Conservation (phyloP, 2,329 filamentous ascomycete genomes). For the Aspergillus niger region DNA sequence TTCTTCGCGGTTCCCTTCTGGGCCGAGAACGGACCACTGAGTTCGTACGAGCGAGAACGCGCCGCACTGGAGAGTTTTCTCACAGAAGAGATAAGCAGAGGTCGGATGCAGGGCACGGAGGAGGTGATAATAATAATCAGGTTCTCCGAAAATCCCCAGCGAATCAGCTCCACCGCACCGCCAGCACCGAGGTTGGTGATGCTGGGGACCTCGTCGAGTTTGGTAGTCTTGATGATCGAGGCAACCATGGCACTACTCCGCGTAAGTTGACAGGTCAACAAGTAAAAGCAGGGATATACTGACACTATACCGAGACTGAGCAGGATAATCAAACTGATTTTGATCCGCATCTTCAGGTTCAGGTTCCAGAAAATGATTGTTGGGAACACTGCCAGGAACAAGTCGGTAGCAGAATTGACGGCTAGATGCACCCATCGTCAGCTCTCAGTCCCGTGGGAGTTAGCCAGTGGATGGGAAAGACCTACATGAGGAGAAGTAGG, state of each 20-base stretch:
- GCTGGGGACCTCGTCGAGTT: slow-evolving; percentile 27
- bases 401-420: slow-evolving; percentile 32
- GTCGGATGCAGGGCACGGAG: slow-evolving; percentile 34
- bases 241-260: slow-evolving; percentile 31
- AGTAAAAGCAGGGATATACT: not conserved
- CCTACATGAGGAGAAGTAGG: slow-evolving; percentile 34
- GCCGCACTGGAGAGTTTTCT: slow-evolving; percentile 31
- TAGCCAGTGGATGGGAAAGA: not conserved
- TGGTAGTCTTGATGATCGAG: slow-evolving; percentile 37
- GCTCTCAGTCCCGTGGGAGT: not conserved
- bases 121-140: slow-evolving; percentile 35
- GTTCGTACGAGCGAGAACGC: slow-evolving; percentile 31
- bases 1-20: slow-evolving; percentile 21
- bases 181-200: slow-evolving; percentile 30
- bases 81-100: slow-evolving; percentile 33
- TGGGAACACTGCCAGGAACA: slow-evolving; percentile 34
- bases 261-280: not conserved
- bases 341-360: slow-evolving; percentile 32
- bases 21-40: slow-evolving; percentile 27
- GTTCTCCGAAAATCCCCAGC: slow-evolving; percentile 35
- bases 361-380: slow-evolving; percentile 34
- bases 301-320: slow-evolving; percentile 33
- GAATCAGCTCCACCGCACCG: slow-evolving; percentile 30
- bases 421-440: slow-evolving; percentile 14
- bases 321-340: slow-evolving; percentile 30